Percentiles rank a stretch among this genome's conserved stretches.
Evolutionary conservation across 1,139 yeast genomes (phyloP).

Genomic region (Blastobotrys capitulatus): DNA sequence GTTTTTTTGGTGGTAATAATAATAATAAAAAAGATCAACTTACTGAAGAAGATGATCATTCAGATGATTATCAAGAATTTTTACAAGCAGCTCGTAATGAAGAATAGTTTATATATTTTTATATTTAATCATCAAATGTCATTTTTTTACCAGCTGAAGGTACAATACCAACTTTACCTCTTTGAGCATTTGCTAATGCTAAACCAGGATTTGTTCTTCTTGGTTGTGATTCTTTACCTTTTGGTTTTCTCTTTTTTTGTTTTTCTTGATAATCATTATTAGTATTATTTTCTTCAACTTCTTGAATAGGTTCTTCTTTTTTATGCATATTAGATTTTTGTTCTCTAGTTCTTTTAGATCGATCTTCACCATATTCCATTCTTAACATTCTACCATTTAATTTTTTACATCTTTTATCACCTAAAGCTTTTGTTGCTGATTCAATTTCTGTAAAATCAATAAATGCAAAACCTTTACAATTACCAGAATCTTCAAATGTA

Average conservation of each 20-base stretch:
- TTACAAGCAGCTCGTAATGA: constrained; percentile 1
- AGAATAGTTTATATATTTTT: not conserved
- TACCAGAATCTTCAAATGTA: constrained; percentile 91
- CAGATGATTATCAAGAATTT: constrained; percentile 8
- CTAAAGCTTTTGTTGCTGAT: constrained; percentile 79
- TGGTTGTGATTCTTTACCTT: not conserved
- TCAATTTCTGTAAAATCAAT: constrained; percentile 76
- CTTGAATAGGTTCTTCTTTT: constrained; percentile 11
- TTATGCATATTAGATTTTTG: constrained; percentile 27
- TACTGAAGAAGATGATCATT: constrained; percentile 4
- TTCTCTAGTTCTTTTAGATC: constrained; percentile 69
- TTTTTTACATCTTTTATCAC: constrained; percentile 61
- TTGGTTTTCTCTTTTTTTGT: constrained; percentile 18
- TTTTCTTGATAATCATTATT: constrained; percentile 11
- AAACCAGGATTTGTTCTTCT: constrained; percentile 57
- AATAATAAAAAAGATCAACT: constrained; percentile 12
- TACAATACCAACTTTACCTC: constrained; percentile 87
- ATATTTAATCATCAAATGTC: constrained; percentile 40
- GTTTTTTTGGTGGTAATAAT: constrained; percentile 27
- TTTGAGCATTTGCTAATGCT: constrained; percentile 82
- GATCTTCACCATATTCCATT: constrained; percentile 91
- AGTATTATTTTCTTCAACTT: not conserved
- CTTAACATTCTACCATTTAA: constrained; percentile 72
- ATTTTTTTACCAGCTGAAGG: constrained; percentile 86
- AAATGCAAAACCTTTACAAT: constrained; percentile 95